Base-by-base conservation (phyloP, 2,329 filamentous ascomycete species). In the Sporothrix humicola region DNA sequence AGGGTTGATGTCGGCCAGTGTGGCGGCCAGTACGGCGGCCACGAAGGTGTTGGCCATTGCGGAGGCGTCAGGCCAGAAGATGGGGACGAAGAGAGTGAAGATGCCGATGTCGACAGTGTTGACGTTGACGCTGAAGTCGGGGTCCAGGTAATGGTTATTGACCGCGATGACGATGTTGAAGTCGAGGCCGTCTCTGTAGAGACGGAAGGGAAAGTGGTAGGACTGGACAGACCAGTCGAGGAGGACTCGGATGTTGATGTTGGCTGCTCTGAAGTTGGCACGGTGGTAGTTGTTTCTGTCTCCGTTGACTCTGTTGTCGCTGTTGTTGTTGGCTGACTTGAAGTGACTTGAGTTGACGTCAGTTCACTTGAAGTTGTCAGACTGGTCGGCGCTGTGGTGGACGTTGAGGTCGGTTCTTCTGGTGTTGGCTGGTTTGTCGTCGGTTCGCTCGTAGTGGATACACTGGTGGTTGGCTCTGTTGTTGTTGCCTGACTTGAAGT, bases 11-110 rank as follows among this genome's bases (percentile, higher is more conserved):
- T 63, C 17, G 59, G 42, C 59, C 59, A 20, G 15, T 58, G 56
- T 15, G 56, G 56, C 56, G 56, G 56, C 56, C 56, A 31, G 8
- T 58, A 58, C 13, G 56, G 56, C 4, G 56, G 56, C 56, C 56
- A 58, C 23, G 56, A 58, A 3, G 56, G 56, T 1, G 56, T 15
- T 31, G 56, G 56, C 56, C 56, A 31, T 3, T 31, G 23, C 10
- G 56, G 56, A 5, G 31, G 2, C 2, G 31, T 37, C 31, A 37
- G 31, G 5, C 31, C 5, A 5, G 31, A 37, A 3, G 31, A 37
- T 15, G 56, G 13, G 7, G 59, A 37, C 0, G 59, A 17, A 3
- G 15, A 13, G n/a, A n/a, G 23, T 59, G 1, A 23, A 37, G 54
- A 13, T 58, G 54, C 26, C 3, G 54, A 58, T 3, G 54, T 13